These are phyloP conservation scores for Marvania coccoides DNA, from an alignment of 139 green algal genomes.

Conservation along the genomic window DNA sequence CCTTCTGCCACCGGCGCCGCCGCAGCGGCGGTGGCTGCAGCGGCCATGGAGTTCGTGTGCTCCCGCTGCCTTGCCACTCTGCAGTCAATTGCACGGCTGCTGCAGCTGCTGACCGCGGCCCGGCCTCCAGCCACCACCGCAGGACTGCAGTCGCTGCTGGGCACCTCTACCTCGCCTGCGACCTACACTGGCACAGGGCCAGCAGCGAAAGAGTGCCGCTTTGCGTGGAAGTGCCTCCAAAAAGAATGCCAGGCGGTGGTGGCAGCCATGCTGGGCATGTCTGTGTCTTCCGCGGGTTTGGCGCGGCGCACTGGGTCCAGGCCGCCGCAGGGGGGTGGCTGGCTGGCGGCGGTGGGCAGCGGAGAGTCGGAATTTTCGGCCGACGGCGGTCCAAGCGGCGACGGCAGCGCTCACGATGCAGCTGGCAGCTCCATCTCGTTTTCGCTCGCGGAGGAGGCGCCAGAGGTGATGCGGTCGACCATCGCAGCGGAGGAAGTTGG, in stretches of 20 bases:
- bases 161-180: background rate
- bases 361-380: background rate
- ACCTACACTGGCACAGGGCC: too few relatives aligned
- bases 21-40: background rate
- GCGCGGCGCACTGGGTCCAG: background rate
- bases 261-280: constrained; percentile 23
- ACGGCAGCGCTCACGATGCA: background rate
- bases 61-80: background rate
- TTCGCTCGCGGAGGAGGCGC: background rate
- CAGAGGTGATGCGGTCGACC: too few relatives aligned
- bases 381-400: background rate
- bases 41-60: background rate
- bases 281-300: background rate
- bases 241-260: constrained; percentile 37
- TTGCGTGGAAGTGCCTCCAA: constrained; percentile 46
- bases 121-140: constrained; percentile 16
- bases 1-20: background rate
- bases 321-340: background rate
- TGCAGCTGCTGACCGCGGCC: constrained; percentile 24
- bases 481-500: background rate
- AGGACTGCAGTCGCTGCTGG: constrained; percentile 41
- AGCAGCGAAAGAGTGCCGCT: constrained; percentile 9
- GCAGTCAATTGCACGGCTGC: background rate
- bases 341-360: constrained; percentile 19
- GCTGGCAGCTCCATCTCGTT: background rate